A percentile compares a stretch with the other conserved stretches of the same genome.
These are phyloP conservation scores for Oryza nivara DNA, from an alignment of 176 grass and related monocot genomes.

Conservation along the genomic window DNA sequence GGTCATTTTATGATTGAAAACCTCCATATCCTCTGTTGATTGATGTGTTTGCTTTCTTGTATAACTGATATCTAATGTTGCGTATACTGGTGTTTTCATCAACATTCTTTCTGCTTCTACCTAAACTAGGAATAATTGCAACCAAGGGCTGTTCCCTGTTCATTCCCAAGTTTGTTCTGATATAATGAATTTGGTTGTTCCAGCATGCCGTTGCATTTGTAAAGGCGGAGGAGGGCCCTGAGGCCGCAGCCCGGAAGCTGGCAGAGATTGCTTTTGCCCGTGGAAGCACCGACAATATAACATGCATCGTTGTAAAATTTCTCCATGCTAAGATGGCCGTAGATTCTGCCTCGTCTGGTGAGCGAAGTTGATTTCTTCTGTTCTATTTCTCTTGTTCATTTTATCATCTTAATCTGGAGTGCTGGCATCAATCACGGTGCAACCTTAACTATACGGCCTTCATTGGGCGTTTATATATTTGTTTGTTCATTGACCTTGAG, in stretches of 20 bases:
- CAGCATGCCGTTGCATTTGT: slow-evolving; percentile 77
- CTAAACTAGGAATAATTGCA: slow-evolving; percentile 1
- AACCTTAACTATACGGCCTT: slow-evolving; percentile 13
- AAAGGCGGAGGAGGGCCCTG: slow-evolving; percentile 60
- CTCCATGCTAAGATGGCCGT: slow-evolving; percentile 54
- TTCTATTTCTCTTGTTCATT: slow-evolving; percentile 19
- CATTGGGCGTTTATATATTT: slow-evolving; percentile 44
- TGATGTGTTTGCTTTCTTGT: not conserved
- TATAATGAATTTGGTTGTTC: slow-evolving; percentile 28
- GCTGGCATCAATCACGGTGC: slow-evolving; percentile 28
- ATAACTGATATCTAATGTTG: not conserved
- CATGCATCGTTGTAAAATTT: slow-evolving; percentile 83
- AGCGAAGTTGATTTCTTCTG: slow-evolving; percentile 48
- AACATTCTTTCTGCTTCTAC: slow-evolving; percentile 11
- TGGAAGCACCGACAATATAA: slow-evolving; percentile 79
- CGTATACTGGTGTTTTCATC: not conserved
- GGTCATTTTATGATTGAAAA: not conserved
- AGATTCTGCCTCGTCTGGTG: slow-evolving; percentile 39
- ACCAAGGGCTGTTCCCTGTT: not conserved
- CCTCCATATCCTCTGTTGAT: not conserved
- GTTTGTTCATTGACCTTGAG: not conserved
- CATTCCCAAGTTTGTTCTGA: slow-evolving; percentile 11
- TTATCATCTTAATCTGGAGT: slow-evolving; percentile 43
- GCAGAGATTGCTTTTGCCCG: slow-evolving; percentile 63
- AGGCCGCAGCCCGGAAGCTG: slow-evolving; percentile 76